Base-by-base conservation (phyloP, 768 basidiomycete genomes). In the Pleurotus salmoneostramineus region DNA sequence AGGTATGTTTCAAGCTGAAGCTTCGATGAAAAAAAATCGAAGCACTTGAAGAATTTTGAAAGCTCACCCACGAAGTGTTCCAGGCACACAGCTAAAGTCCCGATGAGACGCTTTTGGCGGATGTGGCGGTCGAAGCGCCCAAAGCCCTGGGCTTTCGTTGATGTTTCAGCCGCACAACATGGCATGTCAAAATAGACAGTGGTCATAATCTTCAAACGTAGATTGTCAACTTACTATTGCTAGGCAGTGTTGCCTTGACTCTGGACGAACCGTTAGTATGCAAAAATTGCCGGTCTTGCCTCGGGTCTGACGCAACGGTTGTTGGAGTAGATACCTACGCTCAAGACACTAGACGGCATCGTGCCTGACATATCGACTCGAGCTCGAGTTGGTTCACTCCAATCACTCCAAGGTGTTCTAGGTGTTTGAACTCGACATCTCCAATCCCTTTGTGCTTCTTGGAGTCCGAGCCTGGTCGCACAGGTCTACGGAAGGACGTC, bases 201-300 rank as follows among this genome's bases (percentile, higher is more conserved):
- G 44, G 8, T 31, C 32, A 15, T 36, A 52, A 52, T 55, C 15
- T 55, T 21, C 52, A 40, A 40, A 54, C n/a, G 40, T 54, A 40
- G 52, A 54, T 54, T 40, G 27, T 32, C 21, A 32, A 27, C 5
- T 17, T 34, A 11, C 48, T 17, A 55, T 42, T 27, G 52, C 52
- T 55, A 55, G 52, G 52, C 52, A 44, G 40, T 55, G 52, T 55
- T 55, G 52, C 52, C 52, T 55, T 55, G 52, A 32, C 36, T 55
- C 36, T 52, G 34, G 21, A 36, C 34, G 32, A 52, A 33, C 33
- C 37, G 14, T 32, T 55, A 43, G 52, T 43, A 55, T 55, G 36
- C 36, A 55, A 42, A 42, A 42, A 42, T 55, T 42, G 17, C 21
- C 21, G 21, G 1, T 27, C 21, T 27, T 27, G 21, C 21, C 21